Percentiles rank a stretch among this genome's conserved stretches.
Conservation (phyloP, 257 asterid species). For the Lycium barbarum region DNA sequence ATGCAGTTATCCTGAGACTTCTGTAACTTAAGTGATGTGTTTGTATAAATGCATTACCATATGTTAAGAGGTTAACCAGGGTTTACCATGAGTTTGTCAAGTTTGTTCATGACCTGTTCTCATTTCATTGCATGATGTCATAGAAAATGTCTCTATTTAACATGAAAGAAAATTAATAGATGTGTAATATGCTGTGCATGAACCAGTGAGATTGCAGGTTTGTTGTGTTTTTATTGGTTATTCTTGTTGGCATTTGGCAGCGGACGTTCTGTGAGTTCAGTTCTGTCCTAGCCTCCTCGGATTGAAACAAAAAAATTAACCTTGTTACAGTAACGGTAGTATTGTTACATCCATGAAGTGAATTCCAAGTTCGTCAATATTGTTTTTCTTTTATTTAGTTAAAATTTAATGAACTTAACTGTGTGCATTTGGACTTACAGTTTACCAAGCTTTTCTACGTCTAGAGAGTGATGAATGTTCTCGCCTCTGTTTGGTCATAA, state of each 20-base stretch:
- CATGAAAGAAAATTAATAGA: conserved; percentile 8
- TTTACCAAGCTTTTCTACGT: neutral
- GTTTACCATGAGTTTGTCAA: neutral
- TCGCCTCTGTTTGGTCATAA: neutral
- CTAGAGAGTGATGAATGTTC: neutral
- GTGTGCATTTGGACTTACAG: conserved; percentile 2
- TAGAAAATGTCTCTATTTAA: neutral
- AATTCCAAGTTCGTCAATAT: neutral
- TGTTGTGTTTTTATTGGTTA: neutral
- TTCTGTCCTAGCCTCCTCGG: neutral
- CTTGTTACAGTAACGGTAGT: neutral
- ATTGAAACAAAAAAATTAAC: neutral
- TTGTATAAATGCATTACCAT: neutral
- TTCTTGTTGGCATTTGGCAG: conserved; percentile 4
- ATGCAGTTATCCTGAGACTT: neutral
- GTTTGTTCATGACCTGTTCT: neutral
- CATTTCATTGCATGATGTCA: neutral
- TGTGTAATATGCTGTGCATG: conserved; percentile 6
- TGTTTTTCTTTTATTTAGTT: conserved; percentile 1
- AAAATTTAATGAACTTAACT: conserved; percentile 15
- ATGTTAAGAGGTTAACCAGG: neutral
- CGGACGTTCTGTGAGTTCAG: neutral
- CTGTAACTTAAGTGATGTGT: neutral
- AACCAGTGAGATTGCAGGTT: neutral
- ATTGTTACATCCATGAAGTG: conserved; percentile 13